phyloP scores from a whole-genome alignment of 371 early-diverging fungal genomes.

The Rhizopus arrhizus region DNA sequence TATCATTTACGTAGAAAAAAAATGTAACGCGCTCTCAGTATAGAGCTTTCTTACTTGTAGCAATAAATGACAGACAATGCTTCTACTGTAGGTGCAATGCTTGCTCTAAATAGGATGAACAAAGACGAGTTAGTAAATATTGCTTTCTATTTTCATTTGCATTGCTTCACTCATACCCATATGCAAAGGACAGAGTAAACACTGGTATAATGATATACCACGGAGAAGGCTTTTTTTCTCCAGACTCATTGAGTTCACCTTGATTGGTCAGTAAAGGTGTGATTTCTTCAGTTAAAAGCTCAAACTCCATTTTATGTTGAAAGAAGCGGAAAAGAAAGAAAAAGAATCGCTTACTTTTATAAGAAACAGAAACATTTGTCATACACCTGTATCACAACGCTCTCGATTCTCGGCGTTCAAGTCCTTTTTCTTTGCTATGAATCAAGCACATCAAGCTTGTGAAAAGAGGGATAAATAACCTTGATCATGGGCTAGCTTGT shows the following conservation, averaged over 20 bases:
- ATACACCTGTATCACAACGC: too few species aligned
- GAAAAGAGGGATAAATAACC: too few species aligned
- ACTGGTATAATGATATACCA: conserved; percentile 37
- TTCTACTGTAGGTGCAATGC: conserved; percentile 36
- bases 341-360: too few species aligned
- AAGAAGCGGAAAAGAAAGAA: too few species aligned
- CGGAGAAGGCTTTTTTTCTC: conserved; percentile 21
- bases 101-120: conserved; percentile 22
- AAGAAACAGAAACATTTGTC: too few species aligned
- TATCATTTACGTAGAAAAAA: background rate
- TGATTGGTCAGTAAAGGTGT: conserved; percentile 13
- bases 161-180: conserved; percentile 25
- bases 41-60: conserved; percentile 28
- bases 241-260: background rate
- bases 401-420: too few species aligned
- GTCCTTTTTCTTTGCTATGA: too few species aligned
- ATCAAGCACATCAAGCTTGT: too few species aligned
- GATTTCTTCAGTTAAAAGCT: background rate
- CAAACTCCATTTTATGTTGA: too few species aligned
- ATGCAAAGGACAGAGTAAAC: conserved; percentile 22
- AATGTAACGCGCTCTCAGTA: background rate
- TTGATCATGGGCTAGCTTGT: too few species aligned
- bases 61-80: conserved; percentile 41
- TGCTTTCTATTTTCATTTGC: background rate
- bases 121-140: background rate